Conservation (phyloP, 1,139 yeast species). For the Kluyveromyces sp. region DNA sequence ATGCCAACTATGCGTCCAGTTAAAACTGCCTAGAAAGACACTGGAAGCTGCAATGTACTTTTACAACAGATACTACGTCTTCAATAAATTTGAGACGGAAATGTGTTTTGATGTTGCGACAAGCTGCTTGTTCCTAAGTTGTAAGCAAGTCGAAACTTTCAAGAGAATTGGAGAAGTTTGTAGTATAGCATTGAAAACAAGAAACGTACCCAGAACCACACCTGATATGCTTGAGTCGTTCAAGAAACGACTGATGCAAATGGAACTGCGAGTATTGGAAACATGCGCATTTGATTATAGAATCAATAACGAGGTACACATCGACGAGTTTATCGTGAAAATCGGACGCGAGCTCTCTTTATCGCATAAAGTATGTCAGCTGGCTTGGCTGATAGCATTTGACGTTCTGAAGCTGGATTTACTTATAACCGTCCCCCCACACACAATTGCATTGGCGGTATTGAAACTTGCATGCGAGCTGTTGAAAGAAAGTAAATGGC, state of each 20-base stretch:
- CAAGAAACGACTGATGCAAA: constrained; percentile 45
- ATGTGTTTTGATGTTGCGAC: constrained; percentile 50
- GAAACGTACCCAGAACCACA: constrained; percentile 26
- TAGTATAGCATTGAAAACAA: constrained; percentile 29
- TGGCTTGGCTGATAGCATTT: constrained; percentile 69
- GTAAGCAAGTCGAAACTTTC: constrained; percentile 83
- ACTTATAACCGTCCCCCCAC: constrained; percentile 68
- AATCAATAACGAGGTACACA: constrained; percentile 37
- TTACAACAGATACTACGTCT: constrained; percentile 64
- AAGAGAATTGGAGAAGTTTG: constrained; percentile 60
- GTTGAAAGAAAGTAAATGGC: constrained; percentile 18
- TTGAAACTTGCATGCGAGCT: constrained; percentile 45
- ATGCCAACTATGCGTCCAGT: constrained; percentile 44
- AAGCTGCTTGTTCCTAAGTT: constrained; percentile 70
- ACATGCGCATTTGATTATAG: constrained; percentile 71
- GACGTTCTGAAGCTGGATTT: constrained; percentile 73
- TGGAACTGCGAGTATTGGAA: constrained; percentile 71
- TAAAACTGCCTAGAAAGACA: constrained; percentile 62
- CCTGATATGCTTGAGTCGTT: constrained; percentile 39
- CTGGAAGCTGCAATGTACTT: constrained; percentile 63
- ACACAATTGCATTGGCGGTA: constrained; percentile 69
- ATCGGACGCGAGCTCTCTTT: constrained; percentile 51
- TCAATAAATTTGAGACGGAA: constrained; percentile 48
- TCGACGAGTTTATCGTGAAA: constrained; percentile 66
- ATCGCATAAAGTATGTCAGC: constrained; percentile 40